phyloP scores from a whole-genome alignment of 345 rosid species.

The Eucalyptus cladocalyx region DNA sequence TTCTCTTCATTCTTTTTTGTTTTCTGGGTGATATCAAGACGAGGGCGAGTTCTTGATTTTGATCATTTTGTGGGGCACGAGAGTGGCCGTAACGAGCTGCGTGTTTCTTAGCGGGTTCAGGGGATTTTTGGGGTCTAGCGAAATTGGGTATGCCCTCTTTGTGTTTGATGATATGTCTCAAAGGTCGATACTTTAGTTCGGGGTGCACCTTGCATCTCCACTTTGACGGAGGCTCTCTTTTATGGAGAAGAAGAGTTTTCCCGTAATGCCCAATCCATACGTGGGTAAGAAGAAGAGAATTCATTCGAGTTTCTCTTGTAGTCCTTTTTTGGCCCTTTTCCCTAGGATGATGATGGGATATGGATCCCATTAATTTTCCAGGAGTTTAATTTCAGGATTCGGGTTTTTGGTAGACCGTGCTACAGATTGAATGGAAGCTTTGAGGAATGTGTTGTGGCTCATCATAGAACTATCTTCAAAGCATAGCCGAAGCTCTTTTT shows the following conservation, averaged over 20 bases:
- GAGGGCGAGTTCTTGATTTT: neutral
- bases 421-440: neutral
- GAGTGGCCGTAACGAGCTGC: neutral
- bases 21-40: neutral
- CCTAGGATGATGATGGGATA: neutral
- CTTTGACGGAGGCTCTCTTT: neutral
- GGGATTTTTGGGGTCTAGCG: neutral
- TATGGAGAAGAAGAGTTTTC: neutral
- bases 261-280: neutral
- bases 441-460: neutral
- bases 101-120: neutral
- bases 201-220: neutral
- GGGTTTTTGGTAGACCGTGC: neutral
- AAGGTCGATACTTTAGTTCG: neutral
- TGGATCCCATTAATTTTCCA: neutral
- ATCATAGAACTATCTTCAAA: neutral
- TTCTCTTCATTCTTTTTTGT: neutral
- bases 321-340: neutral
- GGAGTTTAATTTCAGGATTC: neutral
- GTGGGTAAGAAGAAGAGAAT: neutral
- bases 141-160: neutral
- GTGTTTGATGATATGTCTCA: neutral
- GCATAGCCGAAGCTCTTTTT: neutral
- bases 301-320: neutral
- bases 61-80: neutral